Evolutionary conservation across 352 stramenopile species (phyloP).

Genomic region (Pythium monospermum): DNA sequence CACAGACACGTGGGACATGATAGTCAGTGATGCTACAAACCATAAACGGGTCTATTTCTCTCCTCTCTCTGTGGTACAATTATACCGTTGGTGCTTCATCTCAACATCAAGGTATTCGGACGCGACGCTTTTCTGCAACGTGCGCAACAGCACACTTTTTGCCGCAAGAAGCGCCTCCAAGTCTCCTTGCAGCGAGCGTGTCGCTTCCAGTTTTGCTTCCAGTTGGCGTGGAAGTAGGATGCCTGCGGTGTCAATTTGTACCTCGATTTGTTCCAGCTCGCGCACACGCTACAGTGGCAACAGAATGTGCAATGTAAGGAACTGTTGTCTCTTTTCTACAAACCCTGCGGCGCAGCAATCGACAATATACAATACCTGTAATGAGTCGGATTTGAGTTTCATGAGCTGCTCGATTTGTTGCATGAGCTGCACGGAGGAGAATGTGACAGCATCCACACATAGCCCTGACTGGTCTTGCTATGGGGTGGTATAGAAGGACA

Average conservation of each 20-base stretch:
- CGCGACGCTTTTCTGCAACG: conserved; percentile 29
- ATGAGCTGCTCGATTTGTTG: conserved; percentile 19
- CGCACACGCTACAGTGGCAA: conserved; percentile 31
- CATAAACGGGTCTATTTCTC: not conserved
- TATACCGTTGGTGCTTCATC: conserved; percentile 36
- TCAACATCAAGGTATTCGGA: conserved; percentile 34
- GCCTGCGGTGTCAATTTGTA: conserved; percentile 18
- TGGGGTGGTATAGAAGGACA: too few relatives aligned
- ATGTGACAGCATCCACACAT: conserved; percentile 7
- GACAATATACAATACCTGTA: conserved; percentile 12
- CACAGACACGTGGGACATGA: not conserved
- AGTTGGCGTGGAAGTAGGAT: conserved; percentile 28
- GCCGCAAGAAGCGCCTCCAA: conserved; percentile 27
- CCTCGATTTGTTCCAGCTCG: conserved; percentile 34
- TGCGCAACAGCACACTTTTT: conserved; percentile 35
- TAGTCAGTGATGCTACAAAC: not conserved
- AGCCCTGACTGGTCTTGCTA: conserved; percentile 5
- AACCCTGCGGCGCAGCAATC: conserved; percentile 2
- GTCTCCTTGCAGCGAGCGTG: conserved; percentile 22
- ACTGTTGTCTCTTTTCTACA: not conserved
- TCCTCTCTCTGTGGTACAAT: too few relatives aligned
- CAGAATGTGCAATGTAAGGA: not conserved
- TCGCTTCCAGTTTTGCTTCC: conserved; percentile 16
- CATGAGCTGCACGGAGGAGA: conserved; percentile 27
- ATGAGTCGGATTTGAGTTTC: conserved; percentile 15